Evolutionary conservation across 805 yeast genomes (phyloP).

Genomic region (Metschnikowia baotianmanensis): DNA sequence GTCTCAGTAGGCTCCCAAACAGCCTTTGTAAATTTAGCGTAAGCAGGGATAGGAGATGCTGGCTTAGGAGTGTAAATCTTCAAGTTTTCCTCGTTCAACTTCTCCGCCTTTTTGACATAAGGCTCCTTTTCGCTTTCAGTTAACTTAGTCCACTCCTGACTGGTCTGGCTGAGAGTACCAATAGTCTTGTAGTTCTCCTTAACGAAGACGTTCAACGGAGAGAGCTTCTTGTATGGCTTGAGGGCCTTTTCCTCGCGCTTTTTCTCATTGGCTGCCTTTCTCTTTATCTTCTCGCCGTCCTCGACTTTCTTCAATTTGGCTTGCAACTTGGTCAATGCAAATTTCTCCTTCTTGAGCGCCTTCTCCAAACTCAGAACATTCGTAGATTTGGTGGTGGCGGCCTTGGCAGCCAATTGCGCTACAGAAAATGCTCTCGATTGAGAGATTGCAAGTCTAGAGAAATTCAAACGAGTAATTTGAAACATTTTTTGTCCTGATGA

Average conservation of each 20-base stretch:
- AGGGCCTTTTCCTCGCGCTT: slow-evolving; percentile 21
- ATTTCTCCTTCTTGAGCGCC: slow-evolving; percentile 23
- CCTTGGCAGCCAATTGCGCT: slow-evolving; percentile 7
- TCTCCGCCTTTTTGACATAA: slow-evolving; percentile 26
- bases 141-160: slow-evolving; percentile 28
- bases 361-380: slow-evolving; percentile 17
- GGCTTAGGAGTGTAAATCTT: slow-evolving; percentile 34
- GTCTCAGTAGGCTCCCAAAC: slow-evolving; percentile 24
- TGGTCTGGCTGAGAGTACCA: slow-evolving; percentile 18
- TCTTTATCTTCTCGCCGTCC: slow-evolving; percentile 11
- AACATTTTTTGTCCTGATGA: too few species aligned
- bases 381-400: slow-evolving; percentile 1
- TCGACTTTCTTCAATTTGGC: slow-evolving; percentile 14
- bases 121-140: slow-evolving; percentile 28
- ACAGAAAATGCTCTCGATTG: slow-evolving; percentile 3
- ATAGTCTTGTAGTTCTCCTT: slow-evolving; percentile 21
- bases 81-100: slow-evolving; percentile 25
- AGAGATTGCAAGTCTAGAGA: background rate
- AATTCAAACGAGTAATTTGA: slow-evolving; percentile 3
- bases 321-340: slow-evolving; percentile 12
- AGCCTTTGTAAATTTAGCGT: slow-evolving; percentile 30
- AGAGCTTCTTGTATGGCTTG: slow-evolving; percentile 24
- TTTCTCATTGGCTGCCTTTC: slow-evolving; percentile 12
- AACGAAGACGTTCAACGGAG: slow-evolving; percentile 25
- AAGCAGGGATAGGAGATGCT: slow-evolving; percentile 29